A percentile compares a stretch with the other conserved stretches of the same genome.
These are phyloP conservation scores for Fusarium sterilihyphosum DNA, from an alignment of 2,329 filamentous ascomycete species.

Conservation along the genomic window DNA sequence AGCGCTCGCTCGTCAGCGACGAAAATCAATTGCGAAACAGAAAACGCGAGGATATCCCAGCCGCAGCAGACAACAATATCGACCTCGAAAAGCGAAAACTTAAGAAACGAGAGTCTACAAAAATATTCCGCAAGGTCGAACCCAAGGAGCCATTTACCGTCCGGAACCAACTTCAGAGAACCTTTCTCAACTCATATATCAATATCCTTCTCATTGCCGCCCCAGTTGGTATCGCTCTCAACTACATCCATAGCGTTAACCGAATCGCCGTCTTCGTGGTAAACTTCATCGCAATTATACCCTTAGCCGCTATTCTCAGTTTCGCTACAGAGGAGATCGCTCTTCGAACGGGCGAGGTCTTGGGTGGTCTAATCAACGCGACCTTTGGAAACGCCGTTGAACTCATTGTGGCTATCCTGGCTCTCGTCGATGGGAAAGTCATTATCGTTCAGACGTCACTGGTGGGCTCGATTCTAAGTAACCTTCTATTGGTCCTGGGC, in stretches of 20 bases:
- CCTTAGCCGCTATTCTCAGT: slow-evolving; percentile 84
- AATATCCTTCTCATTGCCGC: slow-evolving; percentile 83
- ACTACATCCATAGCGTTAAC: slow-evolving; percentile 67
- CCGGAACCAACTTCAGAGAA: slow-evolving; percentile 75
- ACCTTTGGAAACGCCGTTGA: slow-evolving; percentile 94
- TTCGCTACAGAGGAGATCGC: slow-evolving; percentile 93
- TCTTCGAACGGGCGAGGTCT: slow-evolving; percentile 80
- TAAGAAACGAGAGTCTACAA: slow-evolving; percentile 54
- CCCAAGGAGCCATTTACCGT: slow-evolving; percentile 67
- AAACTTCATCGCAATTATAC: slow-evolving; percentile 94
- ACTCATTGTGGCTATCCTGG: slow-evolving; percentile 88
- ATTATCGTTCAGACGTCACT: slow-evolving; percentile 92
- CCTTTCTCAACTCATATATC: slow-evolving; percentile 85
- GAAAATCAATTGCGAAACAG: slow-evolving; percentile 46
- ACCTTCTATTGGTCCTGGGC: slow-evolving; percentile 86
- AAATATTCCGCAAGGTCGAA: slow-evolving; percentile 57
- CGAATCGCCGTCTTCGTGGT: slow-evolving; percentile 79
- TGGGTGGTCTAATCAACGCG: slow-evolving; percentile 90
- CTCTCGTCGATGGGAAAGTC: slow-evolving; percentile 77
- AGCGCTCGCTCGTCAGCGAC: slow-evolving; percentile 33
- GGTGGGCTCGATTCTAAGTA: slow-evolving; percentile 91
- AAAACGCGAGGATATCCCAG: slow-evolving; percentile 39
- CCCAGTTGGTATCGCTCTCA: slow-evolving; percentile 80
- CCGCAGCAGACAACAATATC: slow-evolving; percentile 8
- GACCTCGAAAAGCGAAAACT: slow-evolving; percentile 44